phyloP scores from a whole-genome alignment of 495 filamentous ascomycete genomes.

The Cladorrhinum samala region DNA sequence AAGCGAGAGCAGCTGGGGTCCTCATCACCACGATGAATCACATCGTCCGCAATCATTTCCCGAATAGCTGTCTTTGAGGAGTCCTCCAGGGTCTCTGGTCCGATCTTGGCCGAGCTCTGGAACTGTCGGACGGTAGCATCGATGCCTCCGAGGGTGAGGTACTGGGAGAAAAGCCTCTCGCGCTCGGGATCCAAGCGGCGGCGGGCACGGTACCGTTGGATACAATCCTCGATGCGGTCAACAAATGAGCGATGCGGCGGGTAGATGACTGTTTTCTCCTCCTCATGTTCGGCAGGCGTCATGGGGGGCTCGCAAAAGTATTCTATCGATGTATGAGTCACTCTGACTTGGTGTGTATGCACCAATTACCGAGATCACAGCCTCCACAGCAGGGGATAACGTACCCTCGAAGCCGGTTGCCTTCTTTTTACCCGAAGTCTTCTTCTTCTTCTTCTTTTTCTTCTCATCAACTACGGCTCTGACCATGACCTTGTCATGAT shows the following conservation, averaged over 20 bases:
- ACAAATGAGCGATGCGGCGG: conserved; percentile 22
- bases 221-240: conserved; percentile 72
- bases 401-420: conserved; percentile 42
- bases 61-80: conserved; percentile 55
- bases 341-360: background rate
- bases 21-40: conserved; percentile 35
- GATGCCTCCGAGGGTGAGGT: conserved; percentile 79
- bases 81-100: conserved; percentile 48
- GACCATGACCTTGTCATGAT: background rate
- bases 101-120: conserved; percentile 49
- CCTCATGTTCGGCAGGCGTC: conserved; percentile 55
- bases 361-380: background rate
- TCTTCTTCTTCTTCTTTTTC: conserved; percentile 27
- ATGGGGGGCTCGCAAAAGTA: conserved; percentile 73
- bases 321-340: conserved; percentile 36
- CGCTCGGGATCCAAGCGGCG: conserved; percentile 63
- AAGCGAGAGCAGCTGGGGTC: conserved; percentile 27
- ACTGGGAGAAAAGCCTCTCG: conserved; percentile 65
- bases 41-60: conserved; percentile 53
- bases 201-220: conserved; percentile 70
- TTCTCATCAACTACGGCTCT: conserved; percentile 19
- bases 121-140: conserved; percentile 61
- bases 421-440: conserved; percentile 21
- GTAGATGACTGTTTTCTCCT: conserved; percentile 43
- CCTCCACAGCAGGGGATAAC: conserved; percentile 2